phyloP scores from a whole-genome alignment of 2,329 filamentous ascomycete species.

The Neopestalotiopsis clavispora region DNA sequence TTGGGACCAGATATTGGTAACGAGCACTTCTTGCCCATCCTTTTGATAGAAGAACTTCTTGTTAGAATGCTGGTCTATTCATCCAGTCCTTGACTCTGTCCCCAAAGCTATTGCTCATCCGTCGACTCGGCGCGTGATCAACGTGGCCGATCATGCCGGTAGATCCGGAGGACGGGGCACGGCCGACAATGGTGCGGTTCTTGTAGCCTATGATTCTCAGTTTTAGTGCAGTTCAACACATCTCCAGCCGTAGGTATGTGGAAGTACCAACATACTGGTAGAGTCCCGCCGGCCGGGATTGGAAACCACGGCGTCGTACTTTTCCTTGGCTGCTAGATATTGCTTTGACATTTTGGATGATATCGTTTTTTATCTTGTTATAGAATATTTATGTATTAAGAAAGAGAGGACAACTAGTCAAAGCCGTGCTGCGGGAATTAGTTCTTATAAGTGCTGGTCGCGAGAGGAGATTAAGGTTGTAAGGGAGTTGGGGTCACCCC shows the following conservation, averaged over 20 bases:
- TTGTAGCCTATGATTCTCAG: conserved; percentile 29
- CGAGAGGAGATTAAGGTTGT: conserved; percentile 3
- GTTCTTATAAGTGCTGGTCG: background rate
- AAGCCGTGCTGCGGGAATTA: background rate
- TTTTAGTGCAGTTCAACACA: background rate
- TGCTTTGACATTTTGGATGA: conserved; percentile 33
- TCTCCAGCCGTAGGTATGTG: too few species aligned
- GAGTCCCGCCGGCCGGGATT: conserved; percentile 37
- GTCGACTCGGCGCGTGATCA: conserved; percentile 32
- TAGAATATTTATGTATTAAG: too few species aligned
- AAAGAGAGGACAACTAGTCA: background rate
- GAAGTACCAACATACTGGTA: conserved; percentile 30
- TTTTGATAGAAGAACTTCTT: too few species aligned
- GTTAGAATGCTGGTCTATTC: conserved; percentile 4
- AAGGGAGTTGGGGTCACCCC: conserved; percentile 4
- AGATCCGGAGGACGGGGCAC: conserved; percentile 32
- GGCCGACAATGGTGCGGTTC: conserved; percentile 32
- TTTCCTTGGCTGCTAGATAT: conserved; percentile 36
- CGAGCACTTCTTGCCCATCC: background rate
- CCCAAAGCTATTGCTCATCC: conserved; percentile 30
- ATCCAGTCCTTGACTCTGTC: conserved; percentile 41
- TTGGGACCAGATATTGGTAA: too few species aligned
- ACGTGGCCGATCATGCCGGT: conserved; percentile 32
- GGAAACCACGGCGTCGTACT: conserved; percentile 38
- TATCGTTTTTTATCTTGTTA: background rate